A percentile compares a stretch with the other conserved stretches of the same genome.
Evolutionary conservation across 163 green algal genomes (phyloP).

Genomic region (Chlamydomonas reinhardtii): DNA sequence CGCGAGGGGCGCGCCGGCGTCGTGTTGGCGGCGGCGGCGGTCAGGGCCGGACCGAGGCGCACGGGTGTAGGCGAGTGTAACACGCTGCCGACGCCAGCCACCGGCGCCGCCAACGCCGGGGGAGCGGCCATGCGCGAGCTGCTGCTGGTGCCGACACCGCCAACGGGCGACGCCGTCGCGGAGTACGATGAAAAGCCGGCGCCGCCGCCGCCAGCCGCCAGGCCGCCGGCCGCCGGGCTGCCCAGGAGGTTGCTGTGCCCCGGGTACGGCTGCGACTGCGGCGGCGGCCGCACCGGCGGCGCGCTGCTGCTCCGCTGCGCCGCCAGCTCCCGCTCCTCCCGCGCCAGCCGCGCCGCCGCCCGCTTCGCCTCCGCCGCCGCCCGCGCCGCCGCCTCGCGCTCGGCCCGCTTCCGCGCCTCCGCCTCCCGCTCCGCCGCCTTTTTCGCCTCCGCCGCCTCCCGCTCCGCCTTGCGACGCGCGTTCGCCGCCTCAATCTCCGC

Average conservation of each 20-base stretch:
- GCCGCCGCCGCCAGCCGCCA: no score
- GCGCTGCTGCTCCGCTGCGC: not conserved
- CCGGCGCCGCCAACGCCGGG: not conserved
- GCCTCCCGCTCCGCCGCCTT: not conserved
- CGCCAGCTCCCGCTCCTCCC: not conserved
- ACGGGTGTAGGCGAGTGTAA: no score
- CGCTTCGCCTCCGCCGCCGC: conserved; percentile 7
- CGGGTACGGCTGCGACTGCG: not conserved
- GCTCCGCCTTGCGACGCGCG: not conserved
- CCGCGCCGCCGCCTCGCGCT: not conserved
- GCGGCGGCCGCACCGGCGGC: not conserved
- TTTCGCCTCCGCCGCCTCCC: not conserved
- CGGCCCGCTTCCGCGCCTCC: not conserved
- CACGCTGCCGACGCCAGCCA: no score
- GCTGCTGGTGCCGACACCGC: not conserved
- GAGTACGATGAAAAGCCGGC: not conserved
- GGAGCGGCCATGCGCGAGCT: no score
- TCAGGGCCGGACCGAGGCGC: no score
- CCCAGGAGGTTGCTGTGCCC: not conserved
- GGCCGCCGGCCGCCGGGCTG: not conserved
- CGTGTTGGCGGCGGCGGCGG: not conserved
- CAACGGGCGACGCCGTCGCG: not conserved
- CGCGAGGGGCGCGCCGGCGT: not conserved
- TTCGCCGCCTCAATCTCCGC: conserved; percentile 33
- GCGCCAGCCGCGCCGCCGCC: not conserved